Percentiles rank a stretch among this genome's conserved stretches.
These are phyloP conservation scores for Leccinum incarnatum DNA, from an alignment of 768 basidiomycete genomes.

Conservation along the genomic window DNA sequence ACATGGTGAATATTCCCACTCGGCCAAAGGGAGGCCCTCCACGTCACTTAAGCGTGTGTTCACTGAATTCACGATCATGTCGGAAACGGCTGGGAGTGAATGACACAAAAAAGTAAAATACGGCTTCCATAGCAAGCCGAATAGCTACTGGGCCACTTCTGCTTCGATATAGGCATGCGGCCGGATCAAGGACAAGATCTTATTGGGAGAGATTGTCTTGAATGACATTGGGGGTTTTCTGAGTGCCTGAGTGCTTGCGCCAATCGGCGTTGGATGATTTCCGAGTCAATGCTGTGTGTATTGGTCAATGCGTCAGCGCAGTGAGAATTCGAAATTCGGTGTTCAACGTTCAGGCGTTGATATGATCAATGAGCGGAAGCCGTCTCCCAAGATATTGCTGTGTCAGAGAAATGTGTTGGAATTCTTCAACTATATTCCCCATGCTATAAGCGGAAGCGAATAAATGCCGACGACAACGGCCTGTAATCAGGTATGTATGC, in stretches of 20 bases:
- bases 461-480: not conserved
- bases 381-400: constrained; percentile 4
- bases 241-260: constrained; percentile 2
- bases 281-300: constrained; percentile 5
- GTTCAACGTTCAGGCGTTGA: not conserved
- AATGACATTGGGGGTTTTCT: not conserved
- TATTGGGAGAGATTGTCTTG: constrained; percentile 4
- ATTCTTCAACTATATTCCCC: not conserved
- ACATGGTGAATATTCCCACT: not conserved
- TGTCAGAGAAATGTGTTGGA: not conserved
- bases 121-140: not conserved
- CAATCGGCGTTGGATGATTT: not conserved
- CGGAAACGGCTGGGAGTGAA: constrained; percentile 2
- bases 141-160: not conserved
- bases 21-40: not conserved
- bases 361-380: not conserved
- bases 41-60: not conserved
- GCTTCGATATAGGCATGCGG: not conserved
- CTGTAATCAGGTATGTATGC: not conserved
- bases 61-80: not conserved
- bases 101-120: not conserved
- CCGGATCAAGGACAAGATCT: not conserved
- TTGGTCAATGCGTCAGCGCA: not conserved
- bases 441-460: not conserved
- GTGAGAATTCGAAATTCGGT: constrained; percentile 5